A percentile compares a stretch with the other conserved stretches of the same genome.
phyloP scores from a whole-genome alignment of 805 yeast species.

The Wickerhamiella hasegawae region DNA sequence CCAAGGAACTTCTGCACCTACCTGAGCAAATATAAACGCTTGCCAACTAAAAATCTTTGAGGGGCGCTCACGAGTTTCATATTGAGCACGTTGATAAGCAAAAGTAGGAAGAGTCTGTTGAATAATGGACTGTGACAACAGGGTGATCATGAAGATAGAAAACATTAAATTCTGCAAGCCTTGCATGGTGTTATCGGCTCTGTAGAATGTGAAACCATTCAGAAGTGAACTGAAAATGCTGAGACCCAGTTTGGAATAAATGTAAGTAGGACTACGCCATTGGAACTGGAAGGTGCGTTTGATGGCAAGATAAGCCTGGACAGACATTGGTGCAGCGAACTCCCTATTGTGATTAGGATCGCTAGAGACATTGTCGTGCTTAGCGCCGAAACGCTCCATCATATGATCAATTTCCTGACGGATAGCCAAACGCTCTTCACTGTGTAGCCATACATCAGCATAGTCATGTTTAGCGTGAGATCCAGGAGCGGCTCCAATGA shows the following conservation, averaged over 20 bases:
- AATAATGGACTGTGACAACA: constrained; percentile 39
- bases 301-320: constrained; percentile 29
- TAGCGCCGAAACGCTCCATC: constrained; percentile 19
- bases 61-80: constrained; percentile 53
- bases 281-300: constrained; percentile 29
- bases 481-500: constrained; percentile 72
- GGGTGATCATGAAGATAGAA: constrained; percentile 41
- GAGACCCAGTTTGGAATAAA: constrained; percentile 42
- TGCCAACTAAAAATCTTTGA: constrained; percentile 67
- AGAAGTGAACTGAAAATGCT: constrained; percentile 38
- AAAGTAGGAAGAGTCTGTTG: constrained; percentile 52
- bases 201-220: constrained; percentile 57
- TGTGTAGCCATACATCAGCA: constrained; percentile 43
- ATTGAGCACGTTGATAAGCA: constrained; percentile 40
- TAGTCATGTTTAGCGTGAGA: constrained; percentile 43
- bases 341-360: constrained; percentile 9
- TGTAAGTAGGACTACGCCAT: constrained; percentile 48
- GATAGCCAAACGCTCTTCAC: constrained; percentile 25
- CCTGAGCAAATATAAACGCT: constrained; percentile 36
- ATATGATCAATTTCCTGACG: constrained; percentile 23
- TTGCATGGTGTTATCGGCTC: constrained; percentile 33
- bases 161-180: constrained; percentile 49
- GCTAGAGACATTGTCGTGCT: constrained; percentile 9
- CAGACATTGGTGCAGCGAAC: constrained; percentile 33
- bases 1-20: constrained; percentile 46